These are phyloP conservation scores for Linnemannia schmuckeri DNA, from an alignment of 192 early-diverging fungal species.

Conservation along the genomic window DNA sequence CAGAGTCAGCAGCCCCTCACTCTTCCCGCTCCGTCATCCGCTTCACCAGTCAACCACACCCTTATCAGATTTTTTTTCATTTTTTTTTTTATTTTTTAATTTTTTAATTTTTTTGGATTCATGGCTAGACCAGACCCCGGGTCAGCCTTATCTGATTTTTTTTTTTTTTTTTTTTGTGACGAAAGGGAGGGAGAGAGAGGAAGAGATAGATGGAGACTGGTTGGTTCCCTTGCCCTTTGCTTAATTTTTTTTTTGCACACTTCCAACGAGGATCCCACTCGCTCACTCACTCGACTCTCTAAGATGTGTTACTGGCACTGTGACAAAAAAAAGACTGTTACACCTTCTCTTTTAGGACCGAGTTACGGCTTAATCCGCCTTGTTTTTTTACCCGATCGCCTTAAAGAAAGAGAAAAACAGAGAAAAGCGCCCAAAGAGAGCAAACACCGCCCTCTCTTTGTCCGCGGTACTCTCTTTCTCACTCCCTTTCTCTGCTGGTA, in stretches of 20 bases:
- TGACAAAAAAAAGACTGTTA: too few relatives aligned
- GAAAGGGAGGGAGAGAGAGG: not conserved
- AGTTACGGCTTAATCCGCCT: not conserved
- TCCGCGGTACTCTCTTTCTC: not conserved
- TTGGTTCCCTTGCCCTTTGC: not conserved
- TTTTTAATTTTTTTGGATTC: too few relatives aligned
- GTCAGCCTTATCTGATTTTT: constrained; percentile 23
- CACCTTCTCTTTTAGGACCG: not conserved
- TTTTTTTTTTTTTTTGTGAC: not conserved
- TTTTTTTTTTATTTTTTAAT: too few relatives aligned
- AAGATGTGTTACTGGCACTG: not conserved
- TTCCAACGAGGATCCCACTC: not conserved
- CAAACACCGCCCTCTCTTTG: not conserved
- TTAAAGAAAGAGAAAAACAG: not conserved
- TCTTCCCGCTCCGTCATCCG: not conserved
- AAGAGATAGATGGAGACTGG: too few relatives aligned
- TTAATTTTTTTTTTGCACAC: not conserved
- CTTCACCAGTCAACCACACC: not conserved
- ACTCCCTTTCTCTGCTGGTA: not conserved
- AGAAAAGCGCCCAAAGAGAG: not conserved
- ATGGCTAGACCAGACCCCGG: not conserved
- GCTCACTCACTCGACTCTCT: not conserved
- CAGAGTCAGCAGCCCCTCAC: not conserved
- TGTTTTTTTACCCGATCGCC: not conserved
- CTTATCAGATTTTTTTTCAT: constrained; percentile 2